These are phyloP conservation scores for Leccinum angustisporum DNA, from an alignment of 1,284 basidiomycete genomes.

Conservation along the genomic window DNA sequence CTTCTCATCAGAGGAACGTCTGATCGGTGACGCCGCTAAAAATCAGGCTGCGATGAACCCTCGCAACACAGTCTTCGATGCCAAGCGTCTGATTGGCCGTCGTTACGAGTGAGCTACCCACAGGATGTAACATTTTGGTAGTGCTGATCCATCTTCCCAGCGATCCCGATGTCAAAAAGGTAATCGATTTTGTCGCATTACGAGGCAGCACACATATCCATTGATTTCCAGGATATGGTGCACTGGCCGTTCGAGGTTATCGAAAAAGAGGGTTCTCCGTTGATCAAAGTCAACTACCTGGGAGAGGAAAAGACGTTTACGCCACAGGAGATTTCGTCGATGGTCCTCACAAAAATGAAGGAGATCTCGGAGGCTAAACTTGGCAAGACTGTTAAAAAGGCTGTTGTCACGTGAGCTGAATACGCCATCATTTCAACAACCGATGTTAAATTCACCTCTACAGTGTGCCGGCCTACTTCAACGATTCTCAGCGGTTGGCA, in stretches of 20 bases:
- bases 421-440: neutral
- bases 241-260: constrained; percentile 97
- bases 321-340: constrained; percentile 97
- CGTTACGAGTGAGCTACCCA: constrained; percentile 75
- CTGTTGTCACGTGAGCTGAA: constrained; percentile 80
- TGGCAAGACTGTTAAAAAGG: constrained; percentile 93
- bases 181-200: constrained; percentile 27
- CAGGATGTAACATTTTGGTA: neutral
- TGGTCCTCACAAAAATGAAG: constrained; percentile 99
- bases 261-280: constrained; percentile 91
- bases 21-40: constrained; percentile 99
- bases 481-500: constrained; percentile 93
- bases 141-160: constrained; percentile 38
- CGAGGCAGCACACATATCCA: constrained; percentile 4
- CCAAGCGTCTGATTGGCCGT: constrained; percentile 96
- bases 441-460: neutral
- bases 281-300: constrained; percentile 94
- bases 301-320: constrained; percentile 94
- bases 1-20: constrained; percentile 95
- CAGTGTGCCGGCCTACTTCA: constrained; percentile 95
- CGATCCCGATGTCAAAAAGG: constrained; percentile 87
- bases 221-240: constrained; percentile 62
- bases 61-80: constrained; percentile 94
- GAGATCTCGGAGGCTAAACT: constrained; percentile 99
- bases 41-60: constrained; percentile 98